phyloP scores from a whole-genome alignment of 148 eudicot genomes.

The Rhododendron ferrugineum region DNA sequence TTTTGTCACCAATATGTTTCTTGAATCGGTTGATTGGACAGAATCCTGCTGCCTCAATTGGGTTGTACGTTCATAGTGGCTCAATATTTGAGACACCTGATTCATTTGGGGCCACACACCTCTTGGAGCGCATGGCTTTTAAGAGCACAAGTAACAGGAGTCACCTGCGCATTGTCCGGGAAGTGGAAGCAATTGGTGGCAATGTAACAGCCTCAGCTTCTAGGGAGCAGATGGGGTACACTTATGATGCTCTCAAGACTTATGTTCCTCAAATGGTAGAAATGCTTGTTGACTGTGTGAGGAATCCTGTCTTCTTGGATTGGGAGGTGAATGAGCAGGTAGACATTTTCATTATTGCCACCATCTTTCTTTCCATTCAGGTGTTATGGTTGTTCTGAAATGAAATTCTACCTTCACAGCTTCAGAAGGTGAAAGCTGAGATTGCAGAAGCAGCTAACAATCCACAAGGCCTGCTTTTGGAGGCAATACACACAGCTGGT shows the following conservation, averaged over 20 bases:
- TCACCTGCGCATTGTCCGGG: slow-evolving; percentile 83
- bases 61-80: slow-evolving; percentile 72
- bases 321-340: slow-evolving; percentile 99
- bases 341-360: slow-evolving; percentile 8
- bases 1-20: background rate
- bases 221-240: slow-evolving; percentile 92
- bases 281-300: slow-evolving; percentile 81
- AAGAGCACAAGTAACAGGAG: slow-evolving; percentile 79
- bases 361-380: background rate
- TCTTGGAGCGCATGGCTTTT: slow-evolving; percentile 96
- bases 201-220: slow-evolving; percentile 75
- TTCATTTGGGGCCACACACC: slow-evolving; percentile 74
- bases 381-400: background rate
- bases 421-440: slow-evolving; percentile 68
- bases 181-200: slow-evolving; percentile 97
- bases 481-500: slow-evolving; percentile 91
- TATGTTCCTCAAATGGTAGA: slow-evolving; percentile 95
- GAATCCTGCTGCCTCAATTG: slow-evolving; percentile 87
- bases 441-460: slow-evolving; percentile 69
- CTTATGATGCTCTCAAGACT: slow-evolving; percentile 82
- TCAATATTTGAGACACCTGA: slow-evolving; percentile 79
- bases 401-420: slow-evolving; percentile 29
- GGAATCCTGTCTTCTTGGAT: slow-evolving; percentile 92
- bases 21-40: slow-evolving; percentile 25
- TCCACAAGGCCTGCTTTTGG: slow-evolving; percentile 73